These are phyloP conservation scores for Gentiana dahurica DNA, from an alignment of 257 asterid species.

Conservation along the genomic window DNA sequence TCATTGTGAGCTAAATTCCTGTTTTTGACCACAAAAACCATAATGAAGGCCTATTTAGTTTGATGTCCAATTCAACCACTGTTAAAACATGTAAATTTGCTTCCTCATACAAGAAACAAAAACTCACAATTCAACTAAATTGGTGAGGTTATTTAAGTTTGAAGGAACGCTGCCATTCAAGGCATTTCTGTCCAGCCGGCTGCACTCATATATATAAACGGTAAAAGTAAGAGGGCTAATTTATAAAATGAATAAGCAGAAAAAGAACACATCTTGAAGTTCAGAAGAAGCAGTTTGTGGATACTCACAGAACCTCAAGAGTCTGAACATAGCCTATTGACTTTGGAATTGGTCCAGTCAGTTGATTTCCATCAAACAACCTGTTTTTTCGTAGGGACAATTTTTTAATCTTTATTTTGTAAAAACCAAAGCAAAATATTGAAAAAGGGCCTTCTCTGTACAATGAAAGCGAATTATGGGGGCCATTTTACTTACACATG, in stretches of 20 bases:
- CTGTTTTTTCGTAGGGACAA: slow-evolving; percentile 4
- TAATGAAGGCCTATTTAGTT: not conserved
- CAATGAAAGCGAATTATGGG: not conserved
- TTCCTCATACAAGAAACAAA: not conserved
- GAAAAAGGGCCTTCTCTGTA: not conserved
- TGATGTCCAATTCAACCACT: not conserved
- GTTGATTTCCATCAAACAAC: slow-evolving; percentile 16
- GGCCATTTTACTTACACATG: slow-evolving; percentile 46
- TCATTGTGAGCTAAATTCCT: slow-evolving; percentile 67
- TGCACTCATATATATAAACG: slow-evolving; percentile 12
- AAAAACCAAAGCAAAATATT: not conserved
- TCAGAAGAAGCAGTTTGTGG: not conserved
- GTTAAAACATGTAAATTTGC: not conserved
- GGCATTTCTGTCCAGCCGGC: slow-evolving; percentile 70
- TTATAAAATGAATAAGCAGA: too few species aligned
- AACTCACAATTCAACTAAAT: slow-evolving; percentile 51
- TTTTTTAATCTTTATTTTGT: too few species aligned
- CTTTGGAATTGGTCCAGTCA: slow-evolving; percentile 17
- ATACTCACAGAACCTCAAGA: slow-evolving; percentile 25
- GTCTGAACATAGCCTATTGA: slow-evolving; percentile 18
- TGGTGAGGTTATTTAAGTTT: slow-evolving; percentile 58
- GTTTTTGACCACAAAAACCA: slow-evolving; percentile 5
- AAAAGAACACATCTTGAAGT: too few species aligned
- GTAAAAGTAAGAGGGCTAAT: too few species aligned
- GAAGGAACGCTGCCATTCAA: slow-evolving; percentile 44